A percentile compares a stretch with the other conserved stretches of the same genome.
Conservation (phyloP, 2,329 filamentous ascomycete species). For the Pseudodiploospora longispora region DNA sequence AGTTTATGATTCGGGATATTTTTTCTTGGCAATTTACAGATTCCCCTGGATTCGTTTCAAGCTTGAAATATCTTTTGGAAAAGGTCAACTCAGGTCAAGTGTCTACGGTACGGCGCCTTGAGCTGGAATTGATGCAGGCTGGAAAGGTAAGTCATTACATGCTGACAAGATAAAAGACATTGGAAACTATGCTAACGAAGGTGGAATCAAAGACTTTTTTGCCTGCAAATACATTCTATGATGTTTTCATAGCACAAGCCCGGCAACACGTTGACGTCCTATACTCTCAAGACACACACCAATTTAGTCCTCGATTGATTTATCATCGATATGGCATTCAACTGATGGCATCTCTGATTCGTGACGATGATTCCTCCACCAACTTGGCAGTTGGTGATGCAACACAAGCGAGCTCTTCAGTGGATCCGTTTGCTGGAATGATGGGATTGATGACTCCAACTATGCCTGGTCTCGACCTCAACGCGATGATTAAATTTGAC, state of each 20-base stretch:
- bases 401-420: slow-evolving; percentile 4
- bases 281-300: slow-evolving; percentile 22
- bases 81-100: slow-evolving; percentile 29
- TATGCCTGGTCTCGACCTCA: slow-evolving; percentile 14
- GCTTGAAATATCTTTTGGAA: slow-evolving; percentile 27
- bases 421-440: slow-evolving; percentile 8
- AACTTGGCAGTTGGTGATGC: not conserved
- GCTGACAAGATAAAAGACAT: not conserved
- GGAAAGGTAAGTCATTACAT: slow-evolving; percentile 37
- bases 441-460: slow-evolving; percentile 15
- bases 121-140: slow-evolving; percentile 42
- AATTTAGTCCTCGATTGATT: slow-evolving; percentile 23
- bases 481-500: slow-evolving; percentile 10
- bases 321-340: slow-evolving; percentile 36
- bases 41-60: slow-evolving; percentile 20
- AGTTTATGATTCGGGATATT: slow-evolving; percentile 27
- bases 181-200: too few relatives aligned
- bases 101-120: slow-evolving; percentile 36
- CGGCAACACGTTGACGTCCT: slow-evolving; percentile 35
- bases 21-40: slow-evolving; percentile 27
- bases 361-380: not conserved
- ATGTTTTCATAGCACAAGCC: slow-evolving; percentile 32
- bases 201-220: slow-evolving; percentile 26
- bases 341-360: slow-evolving; percentile 33
- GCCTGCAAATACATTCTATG: slow-evolving; percentile 28